Base-by-base conservation (phyloP, 2,329 filamentous ascomycete genomes). In the Mollisiaceae sp. region DNA sequence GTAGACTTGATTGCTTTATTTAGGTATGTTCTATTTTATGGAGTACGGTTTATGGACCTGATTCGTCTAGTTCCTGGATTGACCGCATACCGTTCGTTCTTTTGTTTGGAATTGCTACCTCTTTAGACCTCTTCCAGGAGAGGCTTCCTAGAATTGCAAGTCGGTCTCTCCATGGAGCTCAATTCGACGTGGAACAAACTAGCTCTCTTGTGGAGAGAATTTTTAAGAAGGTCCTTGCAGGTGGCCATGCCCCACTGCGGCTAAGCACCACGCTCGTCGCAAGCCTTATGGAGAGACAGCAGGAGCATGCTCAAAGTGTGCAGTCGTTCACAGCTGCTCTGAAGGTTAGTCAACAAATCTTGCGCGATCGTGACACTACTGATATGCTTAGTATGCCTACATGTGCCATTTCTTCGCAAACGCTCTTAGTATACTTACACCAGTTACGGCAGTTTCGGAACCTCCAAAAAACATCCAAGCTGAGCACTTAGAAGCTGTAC, bases 351-450 rank as follows among this genome's bases (percentile, higher is more conserved):
- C 58, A 35, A 45, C 6, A 18, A 43, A 18, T 11, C 6, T 27
- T 18, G 27, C 52, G 18, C 2, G 2, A 1, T 56, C 22, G 1
- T 1, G 39, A 36, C 3, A 12, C 6, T 57, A 38, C 45, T 74
- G 59, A 56, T 54, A 20, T 35, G 22, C 67, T 38, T 75, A 92
- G 85, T 95, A 94, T 78, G 87, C 89, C 0, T 93, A 93, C 74
- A 94, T 96, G 91, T 92, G 89, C 64, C 91, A 93, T 75, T 94
- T 92, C 74, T 94, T 92, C 71, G 90, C 90, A 45, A 94, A 93
- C 71, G 86, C 90, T 0, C 80, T 93, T 3, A 92, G 88, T 67
- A 76, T 92, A 4, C 82, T 94, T 39, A 77, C 88, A 24, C 73
- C 75, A n/a, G 72, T 54, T 69, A 76, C 35, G 8, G 65, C 73